Percentiles rank a stretch among this genome's conserved stretches.
Evolutionary conservation across 1,284 basidiomycete genomes (phyloP).

Genomic region (Cryptococcus sp.): DNA sequence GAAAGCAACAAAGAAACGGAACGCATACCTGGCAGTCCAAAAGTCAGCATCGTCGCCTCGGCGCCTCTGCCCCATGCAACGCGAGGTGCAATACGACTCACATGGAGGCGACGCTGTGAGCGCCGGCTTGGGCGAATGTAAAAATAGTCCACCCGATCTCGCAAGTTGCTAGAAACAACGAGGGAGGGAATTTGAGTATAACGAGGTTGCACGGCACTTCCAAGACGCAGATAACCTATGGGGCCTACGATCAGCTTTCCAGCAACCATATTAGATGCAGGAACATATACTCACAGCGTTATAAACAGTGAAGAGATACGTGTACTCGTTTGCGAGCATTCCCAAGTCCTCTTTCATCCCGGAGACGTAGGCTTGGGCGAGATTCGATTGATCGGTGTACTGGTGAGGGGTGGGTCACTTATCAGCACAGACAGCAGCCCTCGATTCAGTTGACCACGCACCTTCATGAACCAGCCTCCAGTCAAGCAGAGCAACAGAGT

Average conservation of each 20-base stretch:
- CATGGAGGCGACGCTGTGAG: constrained; percentile 8
- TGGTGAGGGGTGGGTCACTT: not conserved
- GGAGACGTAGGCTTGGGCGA: constrained; percentile 30
- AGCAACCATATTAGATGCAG: not conserved
- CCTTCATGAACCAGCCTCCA: constrained; percentile 21
- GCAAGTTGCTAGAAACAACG: constrained; percentile 5
- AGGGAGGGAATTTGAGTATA: constrained; percentile 13
- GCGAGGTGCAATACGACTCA: not conserved
- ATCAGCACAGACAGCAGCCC: not conserved
- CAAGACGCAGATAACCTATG: constrained; percentile 6
- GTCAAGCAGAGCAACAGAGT: constrained; percentile 18
- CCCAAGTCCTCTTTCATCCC: constrained; percentile 33
- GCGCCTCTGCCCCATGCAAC: not conserved
- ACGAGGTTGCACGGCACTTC: constrained; percentile 13
- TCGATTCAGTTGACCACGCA: constrained; percentile 26
- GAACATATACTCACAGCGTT: constrained; percentile 15
- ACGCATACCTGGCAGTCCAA: constrained; percentile 13
- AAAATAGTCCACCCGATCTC: constrained; percentile 16
- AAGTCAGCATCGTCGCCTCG: not conserved
- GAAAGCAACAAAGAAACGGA: constrained; percentile 27
- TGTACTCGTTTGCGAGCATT: constrained; percentile 32
- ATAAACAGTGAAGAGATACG: constrained; percentile 20
- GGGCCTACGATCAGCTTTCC: no score
- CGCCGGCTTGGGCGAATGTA: constrained; percentile 17
- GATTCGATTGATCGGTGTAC: not conserved